phyloP scores from a whole-genome alignment of 257 asterid genomes.

The Nicotiana paniculata region DNA sequence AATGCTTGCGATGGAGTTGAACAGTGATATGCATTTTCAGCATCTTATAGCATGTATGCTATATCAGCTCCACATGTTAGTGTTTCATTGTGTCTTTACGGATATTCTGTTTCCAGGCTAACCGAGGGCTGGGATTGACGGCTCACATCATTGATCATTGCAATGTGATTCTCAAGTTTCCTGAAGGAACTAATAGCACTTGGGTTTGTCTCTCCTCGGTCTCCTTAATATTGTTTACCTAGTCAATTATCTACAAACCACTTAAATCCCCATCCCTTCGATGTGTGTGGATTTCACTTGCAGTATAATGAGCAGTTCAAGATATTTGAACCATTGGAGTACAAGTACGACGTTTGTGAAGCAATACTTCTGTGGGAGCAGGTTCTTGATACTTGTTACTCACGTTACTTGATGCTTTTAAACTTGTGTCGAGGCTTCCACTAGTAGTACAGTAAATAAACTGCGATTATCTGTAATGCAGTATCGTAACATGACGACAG shows the following conservation, averaged over 20 bases:
- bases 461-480: slow-evolving; percentile 53
- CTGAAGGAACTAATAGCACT: slow-evolving; percentile 90
- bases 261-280: slow-evolving; percentile 8
- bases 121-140: slow-evolving; percentile 90
- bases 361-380: slow-evolving; percentile 95
- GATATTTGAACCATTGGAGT: slow-evolving; percentile 88
- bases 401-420: slow-evolving; percentile 7
- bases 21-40: background rate
- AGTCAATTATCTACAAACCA: background rate
- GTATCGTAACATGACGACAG: slow-evolving; percentile 99
- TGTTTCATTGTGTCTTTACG: background rate
- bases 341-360: slow-evolving; percentile 86
- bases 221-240: slow-evolving; percentile 3
- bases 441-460: slow-evolving; percentile 16
- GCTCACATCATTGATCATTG: slow-evolving; percentile 87
- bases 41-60: background rate
- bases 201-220: slow-evolving; percentile 54
- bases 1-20: background rate
- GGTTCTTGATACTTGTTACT: slow-evolving; percentile 35
- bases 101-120: slow-evolving; percentile 56
- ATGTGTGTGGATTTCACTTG: slow-evolving; percentile 17
- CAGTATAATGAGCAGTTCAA: slow-evolving; percentile 92
- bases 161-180: slow-evolving; percentile 84
- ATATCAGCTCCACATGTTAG: background rate
- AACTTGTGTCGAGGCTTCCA: background rate